A percentile compares a stretch with the other conserved stretches of the same genome.
Evolutionary conservation across 1,284 basidiomycete genomes (phyloP).

Genomic region (Ustilago shanxiensis): DNA sequence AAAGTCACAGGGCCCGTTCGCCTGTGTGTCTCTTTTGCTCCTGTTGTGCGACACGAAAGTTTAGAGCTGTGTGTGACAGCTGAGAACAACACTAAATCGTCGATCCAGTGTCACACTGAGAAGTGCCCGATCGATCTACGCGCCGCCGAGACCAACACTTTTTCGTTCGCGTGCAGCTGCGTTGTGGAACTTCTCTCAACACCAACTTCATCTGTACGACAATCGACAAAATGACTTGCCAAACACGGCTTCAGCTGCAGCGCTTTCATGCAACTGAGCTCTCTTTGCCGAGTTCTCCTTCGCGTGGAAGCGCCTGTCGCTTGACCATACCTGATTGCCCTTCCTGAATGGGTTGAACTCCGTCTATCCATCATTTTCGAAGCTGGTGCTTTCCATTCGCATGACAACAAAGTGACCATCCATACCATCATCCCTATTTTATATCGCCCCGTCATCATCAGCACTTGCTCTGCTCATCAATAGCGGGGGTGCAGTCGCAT

Average conservation of each 20-base stretch:
- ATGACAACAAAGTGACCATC: neutral
- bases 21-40: neutral
- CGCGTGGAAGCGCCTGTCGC: slow-evolving; percentile 6
- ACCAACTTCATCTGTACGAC: slow-evolving; percentile 5
- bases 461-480: too few relatives aligned
- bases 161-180: too few relatives aligned
- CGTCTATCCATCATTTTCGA: neutral
- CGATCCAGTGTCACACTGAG: neutral
- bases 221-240: slow-evolving; percentile 10
- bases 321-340: slow-evolving; percentile 2
- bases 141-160: slow-evolving; percentile 13
- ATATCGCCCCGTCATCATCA: neutral
- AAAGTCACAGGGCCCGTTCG: neutral
- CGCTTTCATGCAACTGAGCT: slow-evolving; percentile 3
- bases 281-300: slow-evolving; percentile 10
- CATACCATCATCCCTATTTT: neutral
- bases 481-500: slow-evolving; percentile 16
- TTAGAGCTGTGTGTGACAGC: slow-evolving; percentile 5
- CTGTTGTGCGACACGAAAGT: neutral
- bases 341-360: slow-evolving; percentile 16
- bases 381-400: too few relatives aligned
- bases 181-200: slow-evolving; percentile 22
- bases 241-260: slow-evolving; percentile 8
- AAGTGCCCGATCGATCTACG: slow-evolving; percentile 8
- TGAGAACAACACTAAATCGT: slow-evolving; percentile 9